These are phyloP conservation scores for Lepidium campestre DNA, from an alignment of 441 rosid species.

Conservation along the genomic window DNA sequence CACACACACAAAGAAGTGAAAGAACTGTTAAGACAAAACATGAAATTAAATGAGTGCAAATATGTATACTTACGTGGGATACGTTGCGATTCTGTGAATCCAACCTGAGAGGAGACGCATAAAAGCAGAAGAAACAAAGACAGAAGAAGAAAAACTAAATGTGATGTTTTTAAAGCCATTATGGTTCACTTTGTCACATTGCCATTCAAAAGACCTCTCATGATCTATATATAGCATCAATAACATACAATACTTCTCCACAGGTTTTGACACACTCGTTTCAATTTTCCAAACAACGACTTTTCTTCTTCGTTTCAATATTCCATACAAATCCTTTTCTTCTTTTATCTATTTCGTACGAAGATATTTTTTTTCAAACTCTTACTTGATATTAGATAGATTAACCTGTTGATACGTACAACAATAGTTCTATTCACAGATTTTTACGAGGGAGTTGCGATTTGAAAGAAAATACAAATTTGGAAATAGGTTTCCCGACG, in stretches of 20 bases:
- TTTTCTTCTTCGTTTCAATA: too few relatives aligned
- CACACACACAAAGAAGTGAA: too few relatives aligned
- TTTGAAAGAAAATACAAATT: too few relatives aligned
- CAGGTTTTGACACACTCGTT: too few relatives aligned
- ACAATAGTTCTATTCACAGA: too few relatives aligned
- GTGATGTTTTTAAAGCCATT: constrained; percentile 2
- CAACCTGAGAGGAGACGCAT: constrained; percentile 5
- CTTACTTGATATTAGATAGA: too few relatives aligned
- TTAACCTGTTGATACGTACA: too few relatives aligned
- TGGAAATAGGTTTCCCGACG: too few relatives aligned
- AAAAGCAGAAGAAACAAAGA: neutral
- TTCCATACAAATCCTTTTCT: neutral
- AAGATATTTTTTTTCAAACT: too few relatives aligned
- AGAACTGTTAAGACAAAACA: neutral
- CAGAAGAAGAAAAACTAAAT: neutral
- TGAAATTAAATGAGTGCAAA: neutral
- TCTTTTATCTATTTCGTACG: neutral
- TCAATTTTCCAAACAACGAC: too few relatives aligned
- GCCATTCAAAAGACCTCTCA: neutral
- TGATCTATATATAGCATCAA: neutral
- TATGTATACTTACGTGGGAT: neutral
- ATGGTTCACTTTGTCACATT: neutral
- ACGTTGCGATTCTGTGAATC: neutral
- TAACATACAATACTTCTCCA: too few relatives aligned
- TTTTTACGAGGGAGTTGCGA: too few relatives aligned